Evolutionary conservation across 176 grass and related monocot species (phyloP).

Genomic region (Secale cereale): DNA sequence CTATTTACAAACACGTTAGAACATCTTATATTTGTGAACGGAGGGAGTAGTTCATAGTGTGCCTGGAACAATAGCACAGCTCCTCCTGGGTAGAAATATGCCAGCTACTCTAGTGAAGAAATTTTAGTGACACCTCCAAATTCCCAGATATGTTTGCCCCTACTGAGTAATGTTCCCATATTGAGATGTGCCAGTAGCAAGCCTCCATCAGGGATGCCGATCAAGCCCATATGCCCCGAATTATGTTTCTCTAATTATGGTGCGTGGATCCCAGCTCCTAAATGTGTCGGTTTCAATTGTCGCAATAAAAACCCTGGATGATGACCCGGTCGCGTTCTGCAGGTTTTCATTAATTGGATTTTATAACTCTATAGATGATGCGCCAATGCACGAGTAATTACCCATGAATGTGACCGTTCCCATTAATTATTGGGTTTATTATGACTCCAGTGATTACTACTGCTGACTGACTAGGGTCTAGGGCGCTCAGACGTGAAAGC

Average conservation of each 20-base stretch:
- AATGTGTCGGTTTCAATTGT: background rate
- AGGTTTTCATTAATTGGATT: background rate
- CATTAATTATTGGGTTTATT: background rate
- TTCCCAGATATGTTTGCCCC: background rate
- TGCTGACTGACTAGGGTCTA: background rate
- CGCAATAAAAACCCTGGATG: background rate
- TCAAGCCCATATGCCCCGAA: background rate
- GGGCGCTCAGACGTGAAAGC: background rate
- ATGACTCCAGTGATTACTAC: background rate
- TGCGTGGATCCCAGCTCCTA: background rate
- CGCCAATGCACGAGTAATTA: background rate
- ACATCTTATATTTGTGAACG: too few relatives aligned
- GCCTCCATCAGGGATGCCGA: background rate
- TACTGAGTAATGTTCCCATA: background rate
- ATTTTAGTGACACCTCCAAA: background rate
- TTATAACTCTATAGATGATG: background rate
- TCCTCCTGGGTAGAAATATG: too few relatives aligned
- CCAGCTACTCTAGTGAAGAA: too few relatives aligned
- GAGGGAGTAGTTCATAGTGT: too few relatives aligned
- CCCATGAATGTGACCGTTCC: background rate
- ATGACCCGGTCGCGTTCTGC: background rate
- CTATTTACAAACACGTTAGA: too few relatives aligned
- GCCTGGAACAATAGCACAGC: too few relatives aligned
- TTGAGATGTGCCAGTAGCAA: background rate
- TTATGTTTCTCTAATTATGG: conserved; percentile 1